These are phyloP conservation scores for Irpex sp. DNA, from an alignment of 1,284 basidiomycete species.

Conservation along the genomic window DNA sequence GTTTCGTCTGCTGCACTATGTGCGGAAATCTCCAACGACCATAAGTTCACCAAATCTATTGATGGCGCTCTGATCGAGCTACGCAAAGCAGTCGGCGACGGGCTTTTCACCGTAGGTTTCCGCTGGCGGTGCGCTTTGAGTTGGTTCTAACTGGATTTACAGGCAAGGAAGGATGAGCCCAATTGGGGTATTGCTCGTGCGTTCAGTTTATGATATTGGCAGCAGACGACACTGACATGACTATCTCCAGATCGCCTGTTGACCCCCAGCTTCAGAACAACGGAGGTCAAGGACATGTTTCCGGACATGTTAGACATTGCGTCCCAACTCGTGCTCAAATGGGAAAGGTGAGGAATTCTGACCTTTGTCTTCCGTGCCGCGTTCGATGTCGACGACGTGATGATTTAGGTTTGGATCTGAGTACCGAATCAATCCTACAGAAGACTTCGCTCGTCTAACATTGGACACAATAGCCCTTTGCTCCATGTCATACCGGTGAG, in stretches of 20 bases:
- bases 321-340: slow-evolving; percentile 44
- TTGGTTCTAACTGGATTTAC: slow-evolving; percentile 22
- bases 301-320: slow-evolving; percentile 46
- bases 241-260: slow-evolving; percentile 40
- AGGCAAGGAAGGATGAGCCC: slow-evolving; percentile 29
- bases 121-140: neutral
- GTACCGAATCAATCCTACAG: slow-evolving; percentile 37
- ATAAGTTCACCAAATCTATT: slow-evolving; percentile 40
- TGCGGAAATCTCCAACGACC: slow-evolving; percentile 41
- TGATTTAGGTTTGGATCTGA: slow-evolving; percentile 37
- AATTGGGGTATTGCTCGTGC: slow-evolving; percentile 48
- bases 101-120: slow-evolving; percentile 36
- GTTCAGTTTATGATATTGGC: slow-evolving; percentile 12
- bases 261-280: slow-evolving; percentile 48
- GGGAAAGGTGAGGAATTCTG: slow-evolving; percentile 33
- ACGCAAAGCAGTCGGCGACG: slow-evolving; percentile 41
- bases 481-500: slow-evolving; percentile 40
- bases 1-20: neutral
- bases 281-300: slow-evolving; percentile 45
- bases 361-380: too few relatives aligned
- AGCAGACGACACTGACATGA: too few relatives aligned
- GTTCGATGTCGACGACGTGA: neutral
- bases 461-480: slow-evolving; percentile 44
- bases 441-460: slow-evolving; percentile 45
- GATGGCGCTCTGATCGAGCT: slow-evolving; percentile 33